These are phyloP conservation scores for Hericium alpestre DNA, from an alignment of 768 basidiomycete genomes.

Conservation along the genomic window DNA sequence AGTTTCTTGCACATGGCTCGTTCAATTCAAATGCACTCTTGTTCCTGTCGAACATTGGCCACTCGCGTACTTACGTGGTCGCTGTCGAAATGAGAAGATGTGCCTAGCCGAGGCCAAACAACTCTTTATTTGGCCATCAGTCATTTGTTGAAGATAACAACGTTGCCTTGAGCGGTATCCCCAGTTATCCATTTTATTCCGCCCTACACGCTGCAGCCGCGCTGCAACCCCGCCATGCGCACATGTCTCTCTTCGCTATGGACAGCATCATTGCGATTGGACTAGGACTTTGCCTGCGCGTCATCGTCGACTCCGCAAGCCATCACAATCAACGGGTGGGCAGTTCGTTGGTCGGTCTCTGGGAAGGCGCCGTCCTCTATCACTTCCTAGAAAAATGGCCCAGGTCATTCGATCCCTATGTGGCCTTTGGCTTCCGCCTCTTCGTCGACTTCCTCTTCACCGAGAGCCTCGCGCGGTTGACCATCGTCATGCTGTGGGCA, in stretches of 20 bases:
- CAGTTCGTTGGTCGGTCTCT: conserved; percentile 64
- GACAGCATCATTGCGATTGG: conserved; percentile 62
- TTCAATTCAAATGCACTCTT: too few species aligned
- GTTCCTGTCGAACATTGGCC: too few species aligned
- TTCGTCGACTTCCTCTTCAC: conserved; percentile 64
- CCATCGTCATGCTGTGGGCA: conserved; percentile 44
- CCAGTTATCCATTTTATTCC: not conserved
- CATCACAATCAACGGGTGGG: conserved; percentile 39
- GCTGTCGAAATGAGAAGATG: not conserved
- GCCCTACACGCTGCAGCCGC: not conserved
- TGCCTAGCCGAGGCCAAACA: conserved; percentile 18
- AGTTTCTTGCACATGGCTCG: too few species aligned
- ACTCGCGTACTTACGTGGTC: too few species aligned
- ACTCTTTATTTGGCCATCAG: not conserved
- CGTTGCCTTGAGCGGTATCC: too few species aligned
- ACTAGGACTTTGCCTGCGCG: conserved; percentile 54
- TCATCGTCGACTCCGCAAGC: conserved; percentile 45
- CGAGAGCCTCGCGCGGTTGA: conserved; percentile 35
- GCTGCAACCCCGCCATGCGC: not conserved
- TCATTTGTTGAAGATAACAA: too few species aligned
- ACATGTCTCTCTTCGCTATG: conserved; percentile 28
- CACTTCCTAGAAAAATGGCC: conserved; percentile 65
- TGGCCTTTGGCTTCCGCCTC: conserved; percentile 58
- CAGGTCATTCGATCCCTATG: conserved; percentile 55
- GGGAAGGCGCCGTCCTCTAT: conserved; percentile 68